Conservation (phyloP, 2,329 filamentous ascomycete genomes). For the Verticillium nonalfalfae region DNA sequence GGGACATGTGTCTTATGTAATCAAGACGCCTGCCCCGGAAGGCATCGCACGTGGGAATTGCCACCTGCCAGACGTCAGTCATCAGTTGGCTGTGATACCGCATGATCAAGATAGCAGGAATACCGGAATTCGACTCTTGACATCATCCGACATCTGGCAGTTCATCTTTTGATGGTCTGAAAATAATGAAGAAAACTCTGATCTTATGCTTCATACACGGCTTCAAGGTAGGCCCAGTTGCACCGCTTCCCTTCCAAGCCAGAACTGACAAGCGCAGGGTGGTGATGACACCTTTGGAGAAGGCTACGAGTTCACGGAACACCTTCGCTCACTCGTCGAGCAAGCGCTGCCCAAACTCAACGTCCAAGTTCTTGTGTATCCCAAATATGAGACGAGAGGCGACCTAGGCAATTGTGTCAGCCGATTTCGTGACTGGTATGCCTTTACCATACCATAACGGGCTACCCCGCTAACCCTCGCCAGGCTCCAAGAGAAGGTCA, state of each 20-base stretch:
- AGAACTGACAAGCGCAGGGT: conserved; percentile 40
- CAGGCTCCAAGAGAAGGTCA: conserved; percentile 85
- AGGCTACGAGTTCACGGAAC: conserved; percentile 60
- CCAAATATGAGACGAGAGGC: conserved; percentile 75
- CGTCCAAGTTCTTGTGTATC: conserved; percentile 66
- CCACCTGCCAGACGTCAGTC: neutral
- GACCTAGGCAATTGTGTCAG: conserved; percentile 66
- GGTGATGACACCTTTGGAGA: conserved; percentile 71
- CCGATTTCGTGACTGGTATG: conserved; percentile 68
- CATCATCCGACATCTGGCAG: neutral
- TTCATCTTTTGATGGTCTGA: neutral
- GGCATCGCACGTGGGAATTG: no score
- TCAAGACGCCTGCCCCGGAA: no score
- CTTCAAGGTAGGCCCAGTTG: conserved; percentile 57
- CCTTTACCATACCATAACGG: conserved; percentile 4
- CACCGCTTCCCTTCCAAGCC: conserved; percentile 1
- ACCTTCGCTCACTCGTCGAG: conserved; percentile 59
- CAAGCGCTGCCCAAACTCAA: conserved; percentile 62
- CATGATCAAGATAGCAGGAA: neutral
- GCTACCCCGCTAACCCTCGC: neutral
- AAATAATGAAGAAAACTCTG: conserved; percentile 53
- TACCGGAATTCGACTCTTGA: no score
- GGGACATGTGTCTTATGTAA: neutral
- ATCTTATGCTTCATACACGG: conserved; percentile 82
- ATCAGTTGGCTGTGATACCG: neutral